phyloP scores from a whole-genome alignment of 306 rosid genomes.

The Arachis hypogaea region DNA sequence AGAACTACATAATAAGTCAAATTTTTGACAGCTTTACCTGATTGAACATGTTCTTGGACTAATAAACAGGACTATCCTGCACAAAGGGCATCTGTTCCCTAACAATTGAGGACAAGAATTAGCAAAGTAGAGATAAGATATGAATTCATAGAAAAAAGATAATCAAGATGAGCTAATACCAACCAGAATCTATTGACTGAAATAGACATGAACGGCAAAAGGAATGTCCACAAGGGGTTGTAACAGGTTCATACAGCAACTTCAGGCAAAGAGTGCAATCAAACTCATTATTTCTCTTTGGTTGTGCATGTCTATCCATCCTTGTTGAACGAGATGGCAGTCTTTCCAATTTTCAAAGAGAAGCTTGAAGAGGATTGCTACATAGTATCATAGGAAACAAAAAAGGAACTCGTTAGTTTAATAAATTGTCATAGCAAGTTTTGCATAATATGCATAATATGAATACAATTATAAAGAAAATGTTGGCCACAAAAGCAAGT shows the following conservation, averaged over 20 bases:
- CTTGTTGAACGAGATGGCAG: constrained; percentile 46
- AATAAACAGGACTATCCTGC: constrained; percentile 93
- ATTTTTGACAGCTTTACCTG: constrained; percentile 58
- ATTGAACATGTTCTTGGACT: constrained; percentile 82
- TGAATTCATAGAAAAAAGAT: constrained; percentile 24
- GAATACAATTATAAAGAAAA: constrained; percentile 28
- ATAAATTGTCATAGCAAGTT: constrained; percentile 29
- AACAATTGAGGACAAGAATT: constrained; percentile 46
- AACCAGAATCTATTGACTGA: constrained; percentile 95
- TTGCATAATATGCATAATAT: background rate
- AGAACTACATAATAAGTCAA: constrained; percentile 13
- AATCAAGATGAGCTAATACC: constrained; percentile 45
- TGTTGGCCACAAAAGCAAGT: constrained; percentile 27
- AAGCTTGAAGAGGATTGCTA: constrained; percentile 70
- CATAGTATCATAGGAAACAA: constrained; percentile 50
- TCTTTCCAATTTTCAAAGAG: constrained; percentile 72
- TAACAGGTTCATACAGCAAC: constrained; percentile 82
- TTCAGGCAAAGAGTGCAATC: constrained; percentile 94
- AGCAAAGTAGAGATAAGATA: constrained; percentile 33
- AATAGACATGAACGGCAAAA: constrained; percentile 92
- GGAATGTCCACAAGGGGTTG: constrained; percentile 99
- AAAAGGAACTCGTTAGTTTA: constrained; percentile 35
- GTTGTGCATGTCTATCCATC: constrained; percentile 52
- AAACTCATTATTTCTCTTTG: constrained; percentile 83
- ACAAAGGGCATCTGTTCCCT: constrained; percentile 99